Evolutionary conservation across 1,284 basidiomycete genomes (phyloP).

Genomic region (Leucoagaricus sp.): DNA sequence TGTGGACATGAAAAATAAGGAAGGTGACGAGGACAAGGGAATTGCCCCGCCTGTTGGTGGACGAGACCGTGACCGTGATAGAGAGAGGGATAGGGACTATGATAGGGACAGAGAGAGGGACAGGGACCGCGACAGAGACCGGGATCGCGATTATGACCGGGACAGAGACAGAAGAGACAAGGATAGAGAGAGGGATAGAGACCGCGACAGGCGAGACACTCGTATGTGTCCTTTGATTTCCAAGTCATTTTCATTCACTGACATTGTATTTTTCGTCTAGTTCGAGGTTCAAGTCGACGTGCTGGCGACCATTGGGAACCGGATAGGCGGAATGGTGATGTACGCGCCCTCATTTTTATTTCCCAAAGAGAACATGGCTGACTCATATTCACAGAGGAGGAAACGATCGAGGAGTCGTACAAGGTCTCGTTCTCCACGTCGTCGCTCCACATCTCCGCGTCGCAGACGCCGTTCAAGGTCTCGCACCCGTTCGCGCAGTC

Average conservation of each 20-base stretch:
- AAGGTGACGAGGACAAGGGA: slow-evolving; percentile 62
- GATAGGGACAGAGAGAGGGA: slow-evolving; percentile 51
- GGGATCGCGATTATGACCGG: slow-evolving; percentile 40
- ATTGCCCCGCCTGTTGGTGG: slow-evolving; percentile 36
- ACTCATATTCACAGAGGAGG: slow-evolving; percentile 39
- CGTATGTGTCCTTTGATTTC: slow-evolving; percentile 38
- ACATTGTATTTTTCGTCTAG: not conserved
- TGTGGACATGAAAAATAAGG: slow-evolving; percentile 76
- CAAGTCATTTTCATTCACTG: not conserved
- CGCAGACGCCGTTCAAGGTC: slow-evolving; percentile 64
- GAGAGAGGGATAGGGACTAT: slow-evolving; percentile 35
- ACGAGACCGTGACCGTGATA: slow-evolving; percentile 34
- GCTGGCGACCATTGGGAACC: slow-evolving; percentile 81
- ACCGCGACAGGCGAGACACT: slow-evolving; percentile 54
- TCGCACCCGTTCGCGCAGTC: slow-evolving; percentile 49
- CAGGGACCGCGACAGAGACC: slow-evolving; percentile 43
- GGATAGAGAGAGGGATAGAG: slow-evolving; percentile 37
- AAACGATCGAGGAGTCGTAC: slow-evolving; percentile 33
- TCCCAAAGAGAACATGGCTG: not conserved
- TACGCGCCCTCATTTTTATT: slow-evolving; percentile 32
- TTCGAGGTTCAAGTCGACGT: slow-evolving; percentile 36
- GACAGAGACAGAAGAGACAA: slow-evolving; percentile 41
- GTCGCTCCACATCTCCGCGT: slow-evolving; percentile 39
- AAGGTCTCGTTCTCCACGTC: slow-evolving; percentile 49
- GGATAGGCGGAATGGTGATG: slow-evolving; percentile 66